A percentile compares a stretch with the other conserved stretches of the same genome.
phyloP scores from a whole-genome alignment of 78 protist species.

The Tieghemostelium lacteum region DNA sequence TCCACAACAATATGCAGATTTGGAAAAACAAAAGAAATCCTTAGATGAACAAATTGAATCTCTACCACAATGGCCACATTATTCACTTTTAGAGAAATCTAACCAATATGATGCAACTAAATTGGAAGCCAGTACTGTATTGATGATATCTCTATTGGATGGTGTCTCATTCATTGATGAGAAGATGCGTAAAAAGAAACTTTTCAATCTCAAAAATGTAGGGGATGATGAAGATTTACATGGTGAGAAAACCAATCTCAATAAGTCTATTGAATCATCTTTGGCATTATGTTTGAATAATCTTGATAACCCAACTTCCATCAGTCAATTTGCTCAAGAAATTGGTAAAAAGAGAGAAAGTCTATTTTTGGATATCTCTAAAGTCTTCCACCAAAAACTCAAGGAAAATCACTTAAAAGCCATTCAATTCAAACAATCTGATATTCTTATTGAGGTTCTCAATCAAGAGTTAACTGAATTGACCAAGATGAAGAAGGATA shows the following conservation, averaged over 20 bases:
- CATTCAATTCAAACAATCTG: not conserved
- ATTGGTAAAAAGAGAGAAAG: slow-evolving; percentile 10
- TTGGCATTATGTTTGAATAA: not conserved
- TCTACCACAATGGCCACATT: slow-evolving; percentile 51
- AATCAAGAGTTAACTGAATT: slow-evolving; percentile 32
- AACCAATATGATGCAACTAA: slow-evolving; percentile 43
- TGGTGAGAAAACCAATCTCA: slow-evolving; percentile 3
- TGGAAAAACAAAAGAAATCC: not conserved
- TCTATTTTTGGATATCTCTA: slow-evolving; percentile 38
- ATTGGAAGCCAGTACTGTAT: slow-evolving; percentile 1
- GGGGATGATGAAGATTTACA: slow-evolving; percentile 6
- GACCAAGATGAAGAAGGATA: slow-evolving; percentile 46
- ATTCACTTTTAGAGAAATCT: not conserved
- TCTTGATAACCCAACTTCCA: not conserved
- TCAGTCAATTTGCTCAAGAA: slow-evolving; percentile 14
- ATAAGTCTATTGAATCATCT: not conserved
- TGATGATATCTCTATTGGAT: slow-evolving; percentile 16
- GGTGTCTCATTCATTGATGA: slow-evolving; percentile 35
- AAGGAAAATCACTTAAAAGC: not conserved
- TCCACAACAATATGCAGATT: not conserved
- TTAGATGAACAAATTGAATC: not conserved
- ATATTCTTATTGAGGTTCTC: not conserved
- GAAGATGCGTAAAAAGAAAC: slow-evolving; percentile 44
- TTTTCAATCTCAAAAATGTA: slow-evolving; percentile 23
- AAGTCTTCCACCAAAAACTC: slow-evolving; percentile 21